Conservation (phyloP, 78 protist species). For the Speleostelium caveatum region DNA sequence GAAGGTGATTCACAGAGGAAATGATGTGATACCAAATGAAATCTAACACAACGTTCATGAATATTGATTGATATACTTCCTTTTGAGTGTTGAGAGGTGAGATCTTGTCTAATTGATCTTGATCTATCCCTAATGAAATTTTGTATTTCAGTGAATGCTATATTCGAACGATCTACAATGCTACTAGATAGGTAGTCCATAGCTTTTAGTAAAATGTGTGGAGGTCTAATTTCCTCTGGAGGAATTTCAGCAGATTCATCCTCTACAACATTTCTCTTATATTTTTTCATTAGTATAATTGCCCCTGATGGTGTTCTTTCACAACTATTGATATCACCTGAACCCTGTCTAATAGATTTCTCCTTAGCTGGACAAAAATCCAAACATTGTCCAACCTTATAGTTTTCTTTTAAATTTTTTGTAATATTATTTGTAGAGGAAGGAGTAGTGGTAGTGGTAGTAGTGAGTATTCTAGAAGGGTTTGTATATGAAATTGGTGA, state of each 20-base stretch:
- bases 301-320: constrained; percentile 12
- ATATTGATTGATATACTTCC: constrained; percentile 46
- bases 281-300: constrained; percentile 14
- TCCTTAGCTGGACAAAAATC: constrained; percentile 64
- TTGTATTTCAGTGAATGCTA: constrained; percentile 53
- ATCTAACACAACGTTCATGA: constrained; percentile 64
- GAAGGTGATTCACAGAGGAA: constrained; percentile 39
- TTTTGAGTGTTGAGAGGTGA: constrained; percentile 37
- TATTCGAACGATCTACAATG: constrained; percentile 12
- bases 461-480: too few species aligned
- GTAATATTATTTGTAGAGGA: not conserved
- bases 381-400: constrained; percentile 66
- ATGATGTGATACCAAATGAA: constrained; percentile 67
- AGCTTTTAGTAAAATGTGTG: constrained; percentile 19
- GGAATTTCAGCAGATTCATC: constrained; percentile 55
- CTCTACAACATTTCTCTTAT: constrained; percentile 55
- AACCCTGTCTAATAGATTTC: not conserved
- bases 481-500: too few species aligned
- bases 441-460: not conserved
- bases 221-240: constrained; percentile 76
- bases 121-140: constrained; percentile 69
- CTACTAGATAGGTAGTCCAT: constrained; percentile 41
- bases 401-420: not conserved
- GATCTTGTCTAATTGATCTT: constrained; percentile 51
- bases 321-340: constrained; percentile 48